A percentile compares a stretch with the other conserved stretches of the same genome.
Evolutionary conservation across 139 green algal species (phyloP).

Genomic region (Picochlorum costavermella): DNA sequence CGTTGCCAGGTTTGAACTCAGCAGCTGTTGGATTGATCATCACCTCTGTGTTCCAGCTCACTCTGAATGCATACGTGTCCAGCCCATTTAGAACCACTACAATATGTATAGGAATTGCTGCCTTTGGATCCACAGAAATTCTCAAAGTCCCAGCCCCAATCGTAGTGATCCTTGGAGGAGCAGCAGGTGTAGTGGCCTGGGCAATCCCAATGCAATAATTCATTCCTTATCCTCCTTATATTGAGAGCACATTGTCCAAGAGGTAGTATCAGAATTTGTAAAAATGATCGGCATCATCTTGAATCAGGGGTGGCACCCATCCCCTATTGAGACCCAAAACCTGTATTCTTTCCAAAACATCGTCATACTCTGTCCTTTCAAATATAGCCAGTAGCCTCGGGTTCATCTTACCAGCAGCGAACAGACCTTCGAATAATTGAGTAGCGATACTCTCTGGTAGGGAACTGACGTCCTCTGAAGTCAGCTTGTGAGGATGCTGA

Average conservation of each 20-base stretch:
- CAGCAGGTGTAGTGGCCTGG: slow-evolving; percentile 62
- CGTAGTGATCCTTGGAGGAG: slow-evolving; percentile 56
- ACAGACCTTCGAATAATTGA: no score
- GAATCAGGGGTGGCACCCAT: slow-evolving; percentile 14
- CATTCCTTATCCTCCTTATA: slow-evolving; percentile 11
- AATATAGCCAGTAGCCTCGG: slow-evolving; percentile 16
- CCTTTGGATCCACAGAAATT: slow-evolving; percentile 52
- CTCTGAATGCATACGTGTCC: slow-evolving; percentile 44
- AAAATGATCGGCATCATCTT: background rate
- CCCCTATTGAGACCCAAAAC: slow-evolving; percentile 6
- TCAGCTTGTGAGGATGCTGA: no score
- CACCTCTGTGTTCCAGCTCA: slow-evolving; percentile 72
- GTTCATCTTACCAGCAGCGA: slow-evolving; percentile 11
- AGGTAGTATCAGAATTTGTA: background rate
- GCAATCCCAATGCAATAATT: slow-evolving; percentile 46
- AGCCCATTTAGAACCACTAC: slow-evolving; percentile 51
- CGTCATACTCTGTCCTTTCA: slow-evolving; percentile 10
- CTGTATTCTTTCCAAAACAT: background rate
- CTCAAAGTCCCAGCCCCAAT: slow-evolving; percentile 58
- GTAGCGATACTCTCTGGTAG: no score
- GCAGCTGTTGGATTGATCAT: slow-evolving; percentile 81
- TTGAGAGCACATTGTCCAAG: background rate
- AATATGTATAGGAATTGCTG: slow-evolving; percentile 64
- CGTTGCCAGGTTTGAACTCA: slow-evolving; percentile 72
- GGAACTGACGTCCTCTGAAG: no score